Conservation (phyloP, 306 rosid species). For the Fagus crenata region DNA sequence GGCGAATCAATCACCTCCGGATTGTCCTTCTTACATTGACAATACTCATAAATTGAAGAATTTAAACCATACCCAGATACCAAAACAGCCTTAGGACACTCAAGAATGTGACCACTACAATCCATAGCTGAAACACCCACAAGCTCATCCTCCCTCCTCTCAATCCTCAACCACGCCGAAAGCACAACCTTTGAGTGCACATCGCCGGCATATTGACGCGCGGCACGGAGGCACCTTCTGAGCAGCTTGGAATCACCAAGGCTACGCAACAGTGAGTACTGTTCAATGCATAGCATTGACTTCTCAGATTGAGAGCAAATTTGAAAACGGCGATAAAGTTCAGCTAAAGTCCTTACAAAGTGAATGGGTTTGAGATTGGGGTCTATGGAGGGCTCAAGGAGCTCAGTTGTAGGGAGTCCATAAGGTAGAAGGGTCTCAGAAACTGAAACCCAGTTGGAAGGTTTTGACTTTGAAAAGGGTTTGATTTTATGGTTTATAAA, state of each 20-base stretch:
- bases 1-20: constrained; percentile 26
- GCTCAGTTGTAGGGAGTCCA: constrained; percentile 58
- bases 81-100: constrained; percentile 73
- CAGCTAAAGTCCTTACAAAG: constrained; percentile 54
- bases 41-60: constrained; percentile 42
- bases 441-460: constrained; percentile 40
- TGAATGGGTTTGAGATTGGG: constrained; percentile 60
- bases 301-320: constrained; percentile 44
- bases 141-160: constrained; percentile 82
- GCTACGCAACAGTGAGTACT: constrained; percentile 52
- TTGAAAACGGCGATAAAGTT: constrained; percentile 53
- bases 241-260: constrained; percentile 68
- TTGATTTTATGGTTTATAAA: constrained; percentile 39
- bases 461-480: constrained; percentile 55
- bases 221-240: constrained; percentile 59
- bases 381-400: constrained; percentile 66
- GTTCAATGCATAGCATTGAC: constrained; percentile 51
- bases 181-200: constrained; percentile 64
- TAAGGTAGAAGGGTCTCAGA: constrained; percentile 43
- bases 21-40: constrained; percentile 48
- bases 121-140: constrained; percentile 55
- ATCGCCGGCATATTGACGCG: constrained; percentile 61
- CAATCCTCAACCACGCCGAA: constrained; percentile 73
- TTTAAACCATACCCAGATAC: constrained; percentile 44
- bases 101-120: constrained; percentile 63